A percentile compares a stretch with the other conserved stretches of the same genome.
Conservation (phyloP, 192 early-diverging fungal species). For the Spizellomyces sp. region DNA sequence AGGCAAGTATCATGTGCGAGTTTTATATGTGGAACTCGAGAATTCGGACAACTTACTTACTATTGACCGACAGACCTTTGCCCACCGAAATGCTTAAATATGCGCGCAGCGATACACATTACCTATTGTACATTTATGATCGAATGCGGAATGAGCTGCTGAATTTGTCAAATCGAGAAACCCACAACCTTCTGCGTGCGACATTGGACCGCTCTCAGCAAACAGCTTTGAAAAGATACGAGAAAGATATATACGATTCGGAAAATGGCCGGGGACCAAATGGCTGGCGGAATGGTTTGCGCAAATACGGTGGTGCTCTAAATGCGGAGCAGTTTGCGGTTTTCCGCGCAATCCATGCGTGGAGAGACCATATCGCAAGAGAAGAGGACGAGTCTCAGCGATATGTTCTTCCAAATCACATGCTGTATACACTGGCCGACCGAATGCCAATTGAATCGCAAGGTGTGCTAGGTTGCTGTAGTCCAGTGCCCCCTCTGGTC, state of each 20-base stretch:
- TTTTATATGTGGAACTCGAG: background rate
- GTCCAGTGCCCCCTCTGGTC: constrained; percentile 82
- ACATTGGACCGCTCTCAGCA: constrained; percentile 66
- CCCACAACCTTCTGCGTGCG: constrained; percentile 66
- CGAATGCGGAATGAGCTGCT: constrained; percentile 85
- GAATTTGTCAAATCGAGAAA: constrained; percentile 58
- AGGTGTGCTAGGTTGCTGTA: constrained; percentile 72
- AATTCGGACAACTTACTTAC: background rate
- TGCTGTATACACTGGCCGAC: constrained; percentile 76
- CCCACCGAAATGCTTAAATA: constrained; percentile 91
- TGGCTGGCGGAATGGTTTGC: constrained; percentile 76
- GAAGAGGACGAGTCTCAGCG: constrained; percentile 89
- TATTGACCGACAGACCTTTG: constrained; percentile 66
- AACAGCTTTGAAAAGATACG: constrained; percentile 69
- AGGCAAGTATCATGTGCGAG: constrained; percentile 49
- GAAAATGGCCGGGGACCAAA: constrained; percentile 72
- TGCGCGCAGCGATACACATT: constrained; percentile 95
- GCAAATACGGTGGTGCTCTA: constrained; percentile 57
- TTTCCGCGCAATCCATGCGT: constrained; percentile 86
- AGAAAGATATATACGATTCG: constrained; percentile 85
- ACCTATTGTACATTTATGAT: constrained; percentile 93
- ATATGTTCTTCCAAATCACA: constrained; percentile 90
- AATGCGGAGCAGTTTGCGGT: constrained; percentile 69
- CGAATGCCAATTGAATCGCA: constrained; percentile 72
- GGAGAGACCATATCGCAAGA: constrained; percentile 89